These are phyloP conservation scores for Caryocar brasiliense DNA, from an alignment of 441 rosid genomes.

Conservation along the genomic window DNA sequence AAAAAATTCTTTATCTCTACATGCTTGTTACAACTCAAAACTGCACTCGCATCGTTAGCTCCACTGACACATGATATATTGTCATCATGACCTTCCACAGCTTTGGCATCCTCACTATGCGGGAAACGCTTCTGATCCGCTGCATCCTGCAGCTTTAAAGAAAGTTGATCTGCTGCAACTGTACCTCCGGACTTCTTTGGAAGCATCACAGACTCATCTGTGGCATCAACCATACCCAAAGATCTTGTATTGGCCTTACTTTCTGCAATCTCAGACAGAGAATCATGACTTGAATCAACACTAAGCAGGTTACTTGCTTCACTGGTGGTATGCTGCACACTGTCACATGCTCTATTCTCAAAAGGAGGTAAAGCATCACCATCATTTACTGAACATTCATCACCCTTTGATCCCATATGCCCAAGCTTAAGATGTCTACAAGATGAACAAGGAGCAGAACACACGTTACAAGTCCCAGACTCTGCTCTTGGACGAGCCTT, in stretches of 20 bases:
- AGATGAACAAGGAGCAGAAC: conserved; percentile 79
- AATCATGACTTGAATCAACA: conserved; percentile 46
- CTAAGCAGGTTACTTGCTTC: conserved; percentile 54
- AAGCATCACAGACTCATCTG: conserved; percentile 26
- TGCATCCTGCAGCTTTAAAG: conserved; percentile 21
- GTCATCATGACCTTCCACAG: conserved; percentile 53
- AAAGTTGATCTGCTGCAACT: conserved; percentile 20
- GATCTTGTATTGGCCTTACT: conserved; percentile 42
- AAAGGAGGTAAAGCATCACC: conserved; percentile 25
- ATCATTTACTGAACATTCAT: conserved; percentile 50
- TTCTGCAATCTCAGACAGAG: conserved; percentile 48
- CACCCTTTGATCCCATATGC: conserved; percentile 43
- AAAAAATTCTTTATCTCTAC: conserved; percentile 33
- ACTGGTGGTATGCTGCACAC: conserved; percentile 35
- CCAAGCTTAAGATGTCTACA: conserved; percentile 63
- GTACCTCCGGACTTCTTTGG: conserved; percentile 25
- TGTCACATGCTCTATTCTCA: conserved; percentile 21
- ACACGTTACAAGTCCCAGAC: conserved; percentile 79
- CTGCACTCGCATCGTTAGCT: conserved; percentile 23
- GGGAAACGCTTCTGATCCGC: conserved; percentile 19
- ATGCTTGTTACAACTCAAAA: conserved; percentile 21
- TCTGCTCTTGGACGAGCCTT: conserved; percentile 36
- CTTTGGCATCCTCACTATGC: conserved; percentile 32
- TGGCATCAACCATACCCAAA: conserved; percentile 32
- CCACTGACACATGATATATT: conserved; percentile 38